Evolutionary conservation across 345 rosid genomes (phyloP), one percentile per base, ranked within the genome.

Genomic region (Eucalyptus tenuipes): DNA sequence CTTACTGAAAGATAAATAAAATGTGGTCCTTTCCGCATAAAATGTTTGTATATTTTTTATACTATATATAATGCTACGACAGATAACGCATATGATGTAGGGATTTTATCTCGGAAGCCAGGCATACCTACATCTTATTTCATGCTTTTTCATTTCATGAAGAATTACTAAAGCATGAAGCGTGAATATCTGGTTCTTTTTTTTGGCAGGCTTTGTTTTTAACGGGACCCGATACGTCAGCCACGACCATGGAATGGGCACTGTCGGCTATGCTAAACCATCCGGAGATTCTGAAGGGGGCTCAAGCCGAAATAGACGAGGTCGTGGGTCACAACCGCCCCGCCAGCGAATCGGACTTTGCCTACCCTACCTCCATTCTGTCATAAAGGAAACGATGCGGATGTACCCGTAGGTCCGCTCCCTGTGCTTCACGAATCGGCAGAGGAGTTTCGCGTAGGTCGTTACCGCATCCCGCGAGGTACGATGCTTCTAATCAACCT

Each of bases 191-290:
- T 4, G 22, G 40, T 25, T 42, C 5, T 55, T 13, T 16, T 20
- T 22, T 24, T 25, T 4, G 33, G 17, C 82, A 90, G 92, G 90
- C 75, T 87, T n/a, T 91, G 40, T 61, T 87, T 27, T 53, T 2
- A 24, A 8, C 82, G 8, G 91, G 91, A 27, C 91, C 93, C 7
- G 93, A 92, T 13, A 92, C 90, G 27, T 88, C 94, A 7, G 87
- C 90, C 2, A 22, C 16, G 6, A 90, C 93, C 11, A 90, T 90
- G 91, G 94, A 94, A 61, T 94, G 94, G 95, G 92, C 92, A 16
- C 52, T 91, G 86, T 90, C 93, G 2, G 92, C 91, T 75, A 45
- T 94, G 48, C 91, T 91, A 3, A 93, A 93, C 90, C 87, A 93
- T 87, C 92, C 90, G 4, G 87, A 92, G 75, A 90, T 50, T 7